Conservation (phyloP, 805 yeast species). For the Ogataea chonburiensis region DNA sequence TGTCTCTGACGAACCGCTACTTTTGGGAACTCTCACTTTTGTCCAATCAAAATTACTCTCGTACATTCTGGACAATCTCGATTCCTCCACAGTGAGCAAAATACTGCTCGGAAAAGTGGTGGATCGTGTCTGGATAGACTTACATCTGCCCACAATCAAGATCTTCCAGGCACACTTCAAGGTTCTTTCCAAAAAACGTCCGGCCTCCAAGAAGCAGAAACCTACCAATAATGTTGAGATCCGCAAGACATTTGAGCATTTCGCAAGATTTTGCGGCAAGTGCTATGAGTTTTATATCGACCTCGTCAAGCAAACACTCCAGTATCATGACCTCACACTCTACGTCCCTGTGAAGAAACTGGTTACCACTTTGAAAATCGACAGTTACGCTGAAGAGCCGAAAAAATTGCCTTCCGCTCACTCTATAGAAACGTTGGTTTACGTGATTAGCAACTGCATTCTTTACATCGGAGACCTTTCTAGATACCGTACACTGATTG, state of each 20-base stretch:
- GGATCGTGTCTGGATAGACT: conserved; percentile 56
- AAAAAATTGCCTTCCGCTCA: conserved; percentile 12
- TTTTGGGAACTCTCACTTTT: conserved; percentile 49
- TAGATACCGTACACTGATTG: conserved; percentile 53
- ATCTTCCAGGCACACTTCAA: conserved; percentile 45
- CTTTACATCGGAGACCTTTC: conserved; percentile 58
- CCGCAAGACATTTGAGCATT: conserved; percentile 52
- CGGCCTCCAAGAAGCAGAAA: conserved; percentile 16
- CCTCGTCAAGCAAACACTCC: conserved; percentile 41
- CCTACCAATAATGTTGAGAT: conserved; percentile 44
- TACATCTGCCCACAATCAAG: conserved; percentile 65
- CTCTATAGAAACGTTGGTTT: conserved; percentile 33
- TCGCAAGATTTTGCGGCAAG: conserved; percentile 48
- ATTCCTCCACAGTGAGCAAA: conserved; percentile 1
- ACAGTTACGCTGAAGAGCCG: conserved; percentile 5
- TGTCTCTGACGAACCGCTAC: conserved; percentile 40
- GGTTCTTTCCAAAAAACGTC: conserved; percentile 21
- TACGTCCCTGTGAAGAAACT: conserved; percentile 35
- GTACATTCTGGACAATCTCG: conserved; percentile 42
- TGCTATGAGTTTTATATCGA: conserved; percentile 47
- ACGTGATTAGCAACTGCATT: conserved; percentile 47
- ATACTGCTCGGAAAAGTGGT: conserved; percentile 35
- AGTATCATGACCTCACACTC: conserved; percentile 38
- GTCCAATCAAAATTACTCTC: conserved; percentile 46
- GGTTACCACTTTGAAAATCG: conserved; percentile 29